These are phyloP conservation scores for Pseudogymnoascus sp. DNA, from an alignment of 2,329 filamentous ascomycete genomes.

Conservation along the genomic window DNA sequence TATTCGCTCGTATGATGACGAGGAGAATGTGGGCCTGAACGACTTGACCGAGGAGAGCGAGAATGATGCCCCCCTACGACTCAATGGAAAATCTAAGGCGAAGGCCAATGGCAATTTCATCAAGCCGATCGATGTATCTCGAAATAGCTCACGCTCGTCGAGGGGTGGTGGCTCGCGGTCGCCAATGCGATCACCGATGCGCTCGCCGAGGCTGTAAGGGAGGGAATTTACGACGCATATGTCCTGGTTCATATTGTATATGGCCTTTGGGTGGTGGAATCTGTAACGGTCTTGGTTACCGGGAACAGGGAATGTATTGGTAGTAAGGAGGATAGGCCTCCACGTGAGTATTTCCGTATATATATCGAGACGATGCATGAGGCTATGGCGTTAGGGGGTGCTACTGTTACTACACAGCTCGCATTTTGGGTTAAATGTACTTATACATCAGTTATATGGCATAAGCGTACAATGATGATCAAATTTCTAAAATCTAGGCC, in stretches of 20 bases:
- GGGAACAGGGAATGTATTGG: constrained; percentile 5
- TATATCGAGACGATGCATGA: constrained; percentile 10
- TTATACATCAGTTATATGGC: constrained; percentile 4
- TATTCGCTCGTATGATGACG: constrained; percentile 84
- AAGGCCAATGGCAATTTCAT: constrained; percentile 4
- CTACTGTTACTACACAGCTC: constrained; percentile 6
- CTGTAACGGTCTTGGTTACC: constrained; percentile 8
- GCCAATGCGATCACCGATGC: background rate
- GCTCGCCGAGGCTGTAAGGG: constrained; percentile 7
- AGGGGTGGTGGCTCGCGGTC: background rate
- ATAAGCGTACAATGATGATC: constrained; percentile 9
- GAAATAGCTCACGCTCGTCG: constrained; percentile 6
- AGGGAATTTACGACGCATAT: constrained; percentile 1
- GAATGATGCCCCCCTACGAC: constrained; percentile 40
- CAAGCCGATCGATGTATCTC: background rate
- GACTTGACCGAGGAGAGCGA: constrained; percentile 76
- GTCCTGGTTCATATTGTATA: constrained; percentile 5
- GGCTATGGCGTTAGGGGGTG: constrained; percentile 8
- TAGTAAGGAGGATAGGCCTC: background rate
- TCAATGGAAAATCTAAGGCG: background rate
- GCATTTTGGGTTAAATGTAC: constrained; percentile 6
- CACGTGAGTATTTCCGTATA: constrained; percentile 5
- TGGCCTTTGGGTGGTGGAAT: constrained; percentile 4
- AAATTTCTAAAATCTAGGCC: constrained; percentile 11
- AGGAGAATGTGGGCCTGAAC: constrained; percentile 65